Evolutionary conservation across 192 early-diverging fungal species (phyloP).

Genomic region (Obelidium mucronatum): DNA sequence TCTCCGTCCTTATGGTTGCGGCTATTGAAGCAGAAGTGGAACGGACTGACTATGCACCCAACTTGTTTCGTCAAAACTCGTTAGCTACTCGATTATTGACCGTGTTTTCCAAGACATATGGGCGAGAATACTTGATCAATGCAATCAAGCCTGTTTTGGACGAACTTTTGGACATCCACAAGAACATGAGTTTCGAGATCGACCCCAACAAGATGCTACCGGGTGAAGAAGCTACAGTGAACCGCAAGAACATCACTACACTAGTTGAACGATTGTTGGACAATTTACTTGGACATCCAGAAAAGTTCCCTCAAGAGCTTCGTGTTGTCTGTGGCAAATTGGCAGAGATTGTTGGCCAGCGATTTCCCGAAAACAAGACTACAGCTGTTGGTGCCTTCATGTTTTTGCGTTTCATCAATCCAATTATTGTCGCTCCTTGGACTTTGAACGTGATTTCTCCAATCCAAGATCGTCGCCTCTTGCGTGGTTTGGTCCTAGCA

Average conservation of each 20-base stretch:
- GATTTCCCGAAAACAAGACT: conserved; percentile 84
- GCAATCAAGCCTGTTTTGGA: conserved; percentile 83
- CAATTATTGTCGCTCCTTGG: conserved; percentile 93
- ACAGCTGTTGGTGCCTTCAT: conserved; percentile 94
- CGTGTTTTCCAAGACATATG: conserved; percentile 82
- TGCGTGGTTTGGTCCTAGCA: conserved; percentile 86
- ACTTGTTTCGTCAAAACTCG: conserved; percentile 91
- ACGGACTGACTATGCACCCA: conserved; percentile 68
- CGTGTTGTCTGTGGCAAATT: conserved; percentile 86
- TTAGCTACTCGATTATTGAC: conserved; percentile 89
- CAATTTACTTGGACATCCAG: conserved; percentile 77
- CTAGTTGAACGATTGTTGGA: conserved; percentile 83
- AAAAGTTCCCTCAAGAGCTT: conserved; percentile 73
- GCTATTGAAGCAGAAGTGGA: conserved; percentile 86
- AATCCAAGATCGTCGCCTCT: conserved; percentile 72
- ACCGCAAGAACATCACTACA: conserved; percentile 79
- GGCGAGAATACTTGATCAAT: conserved; percentile 79
- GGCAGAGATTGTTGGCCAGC: conserved; percentile 73
- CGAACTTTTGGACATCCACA: conserved; percentile 67
- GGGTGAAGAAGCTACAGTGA: conserved; percentile 72
- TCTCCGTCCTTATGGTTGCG: conserved; percentile 77
- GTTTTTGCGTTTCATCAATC: conserved; percentile 95
- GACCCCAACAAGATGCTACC: conserved; percentile 79
- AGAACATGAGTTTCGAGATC: conserved; percentile 86
- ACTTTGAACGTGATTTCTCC: conserved; percentile 74